A percentile compares a stretch with the other conserved stretches of the same genome.
Evolutionary conservation across 78 protist species (phyloP).

Genomic region (Dictyostelium capitatum): DNA sequence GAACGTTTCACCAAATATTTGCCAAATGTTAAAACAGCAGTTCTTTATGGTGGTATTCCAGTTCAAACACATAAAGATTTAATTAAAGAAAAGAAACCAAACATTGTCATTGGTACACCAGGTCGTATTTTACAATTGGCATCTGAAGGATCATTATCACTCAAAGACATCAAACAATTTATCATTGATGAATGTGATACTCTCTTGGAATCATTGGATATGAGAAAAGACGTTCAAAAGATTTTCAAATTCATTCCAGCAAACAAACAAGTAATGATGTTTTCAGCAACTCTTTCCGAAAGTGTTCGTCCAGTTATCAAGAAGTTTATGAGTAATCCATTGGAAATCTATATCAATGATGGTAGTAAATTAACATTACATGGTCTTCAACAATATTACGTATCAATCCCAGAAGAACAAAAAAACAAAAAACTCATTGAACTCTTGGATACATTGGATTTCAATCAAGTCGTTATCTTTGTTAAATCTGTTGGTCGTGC

Average conservation of each 20-base stretch:
- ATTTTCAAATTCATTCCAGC: slow-evolving; percentile 95
- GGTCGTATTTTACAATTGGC: slow-evolving; percentile 95
- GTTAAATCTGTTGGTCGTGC: slow-evolving; percentile 92
- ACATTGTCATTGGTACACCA: slow-evolving; percentile 99
- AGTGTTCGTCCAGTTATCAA: slow-evolving; percentile 91
- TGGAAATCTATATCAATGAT: slow-evolving; percentile 96
- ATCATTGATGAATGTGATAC: slow-evolving; percentile 99
- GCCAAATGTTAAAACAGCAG: slow-evolving; percentile 87
- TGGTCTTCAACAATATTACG: slow-evolving; percentile 98
- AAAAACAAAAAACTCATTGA: slow-evolving; percentile 96
- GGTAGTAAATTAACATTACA: slow-evolving; percentile 97
- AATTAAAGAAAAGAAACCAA: slow-evolving; percentile 90
- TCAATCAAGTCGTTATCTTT: slow-evolving; percentile 99
- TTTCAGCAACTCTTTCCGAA: slow-evolving; percentile 98
- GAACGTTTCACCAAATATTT: slow-evolving; percentile 96
- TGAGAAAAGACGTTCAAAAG: slow-evolving; percentile 98
- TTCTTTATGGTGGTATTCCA: slow-evolving; percentile 97
- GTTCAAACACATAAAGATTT: slow-evolving; percentile 62
- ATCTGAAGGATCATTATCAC: slow-evolving; percentile 60
- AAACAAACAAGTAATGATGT: slow-evolving; percentile 99
- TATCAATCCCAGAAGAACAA: slow-evolving; percentile 92
- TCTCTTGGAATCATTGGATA: slow-evolving; percentile 93
- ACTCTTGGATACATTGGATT: slow-evolving; percentile 98
- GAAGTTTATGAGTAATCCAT: slow-evolving; percentile 96
- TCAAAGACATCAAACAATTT: slow-evolving; percentile 94